A percentile compares a stretch with the other conserved stretches of the same genome.
Evolutionary conservation across 805 yeast genomes (phyloP).

Genomic region (Saturnispora silvae): DNA sequence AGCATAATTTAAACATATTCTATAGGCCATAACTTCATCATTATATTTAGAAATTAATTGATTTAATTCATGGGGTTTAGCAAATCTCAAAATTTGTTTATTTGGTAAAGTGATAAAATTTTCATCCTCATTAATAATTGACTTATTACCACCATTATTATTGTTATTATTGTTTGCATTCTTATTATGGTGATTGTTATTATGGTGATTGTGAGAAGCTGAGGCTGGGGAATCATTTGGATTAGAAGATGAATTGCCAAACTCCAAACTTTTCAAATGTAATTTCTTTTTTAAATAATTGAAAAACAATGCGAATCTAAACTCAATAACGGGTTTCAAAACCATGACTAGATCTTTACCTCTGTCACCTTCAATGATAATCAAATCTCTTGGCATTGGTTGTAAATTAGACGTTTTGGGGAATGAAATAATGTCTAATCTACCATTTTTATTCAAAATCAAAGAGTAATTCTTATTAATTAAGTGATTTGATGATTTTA

Average conservation of each 20-base stretch:
- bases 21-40: constrained; percentile 63
- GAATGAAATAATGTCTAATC: constrained; percentile 58
- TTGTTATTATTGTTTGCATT: no score
- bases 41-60: constrained; percentile 53
- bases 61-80: constrained; percentile 58
- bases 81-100: constrained; percentile 67
- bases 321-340: constrained; percentile 50
- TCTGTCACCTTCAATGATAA: constrained; percentile 74
- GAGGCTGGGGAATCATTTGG: constrained; percentile 18
- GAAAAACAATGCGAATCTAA: constrained; percentile 58
- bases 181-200: constrained; percentile 11
- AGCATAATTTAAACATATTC: constrained; percentile 44
- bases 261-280: constrained; percentile 43
- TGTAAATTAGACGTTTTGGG: constrained; percentile 54
- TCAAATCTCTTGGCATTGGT: constrained; percentile 52
- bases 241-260: constrained; percentile 21
- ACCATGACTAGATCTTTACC: constrained; percentile 74
- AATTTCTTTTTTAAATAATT: constrained; percentile 67
- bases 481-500: constrained; percentile 25
- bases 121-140: constrained; percentile 41
- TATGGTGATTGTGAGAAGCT: constrained; percentile 12
- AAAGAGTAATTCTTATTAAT: constrained; percentile 27
- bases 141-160: constrained; percentile 12
- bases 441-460: constrained; percentile 28
- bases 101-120: constrained; percentile 64